These are phyloP conservation scores for Terana coerulea DNA, from an alignment of 768 basidiomycete species.

Conservation along the genomic window DNA sequence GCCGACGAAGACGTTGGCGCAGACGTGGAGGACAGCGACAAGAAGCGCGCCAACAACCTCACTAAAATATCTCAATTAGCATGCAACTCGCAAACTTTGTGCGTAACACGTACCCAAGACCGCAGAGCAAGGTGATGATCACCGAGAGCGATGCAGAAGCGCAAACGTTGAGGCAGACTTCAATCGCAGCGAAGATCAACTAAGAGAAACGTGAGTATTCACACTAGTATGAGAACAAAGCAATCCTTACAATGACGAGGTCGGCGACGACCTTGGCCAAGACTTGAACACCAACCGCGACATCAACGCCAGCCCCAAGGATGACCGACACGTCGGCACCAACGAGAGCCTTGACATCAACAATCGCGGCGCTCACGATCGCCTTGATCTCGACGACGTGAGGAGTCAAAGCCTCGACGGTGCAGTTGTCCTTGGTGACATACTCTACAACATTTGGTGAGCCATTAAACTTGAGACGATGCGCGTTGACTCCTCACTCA, in stretches of 20 bases:
- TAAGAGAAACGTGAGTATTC: constrained; percentile 3
- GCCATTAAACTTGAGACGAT: no score
- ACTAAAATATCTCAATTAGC: constrained; percentile 3
- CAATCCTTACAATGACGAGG: constrained; percentile 20
- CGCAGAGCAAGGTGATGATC: constrained; percentile 19
- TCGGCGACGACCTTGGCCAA: constrained; percentile 24
- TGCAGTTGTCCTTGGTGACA: constrained; percentile 19
- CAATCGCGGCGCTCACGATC: constrained; percentile 20
- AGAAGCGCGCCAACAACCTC: constrained; percentile 22
- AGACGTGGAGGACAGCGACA: constrained; percentile 20
- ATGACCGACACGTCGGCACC: constrained; percentile 22
- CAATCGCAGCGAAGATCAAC: constrained; percentile 27
- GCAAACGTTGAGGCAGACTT: constrained; percentile 21
- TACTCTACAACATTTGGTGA: background rate
- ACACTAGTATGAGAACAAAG: background rate
- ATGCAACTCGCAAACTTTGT: background rate
- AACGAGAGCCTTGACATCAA: constrained; percentile 24
- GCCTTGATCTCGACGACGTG: constrained; percentile 23
- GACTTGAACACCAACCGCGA: constrained; percentile 21
- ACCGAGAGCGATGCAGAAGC: constrained; percentile 9
- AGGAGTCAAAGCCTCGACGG: constrained; percentile 18
- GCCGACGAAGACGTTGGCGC: constrained; percentile 20
- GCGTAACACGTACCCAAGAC: constrained; percentile 21
- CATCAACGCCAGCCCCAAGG: constrained; percentile 20
- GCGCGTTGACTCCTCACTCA: constrained; percentile 25